Base-by-base conservation (phyloP, 306 rosid species). In the Lathyrus sativus region DNA sequence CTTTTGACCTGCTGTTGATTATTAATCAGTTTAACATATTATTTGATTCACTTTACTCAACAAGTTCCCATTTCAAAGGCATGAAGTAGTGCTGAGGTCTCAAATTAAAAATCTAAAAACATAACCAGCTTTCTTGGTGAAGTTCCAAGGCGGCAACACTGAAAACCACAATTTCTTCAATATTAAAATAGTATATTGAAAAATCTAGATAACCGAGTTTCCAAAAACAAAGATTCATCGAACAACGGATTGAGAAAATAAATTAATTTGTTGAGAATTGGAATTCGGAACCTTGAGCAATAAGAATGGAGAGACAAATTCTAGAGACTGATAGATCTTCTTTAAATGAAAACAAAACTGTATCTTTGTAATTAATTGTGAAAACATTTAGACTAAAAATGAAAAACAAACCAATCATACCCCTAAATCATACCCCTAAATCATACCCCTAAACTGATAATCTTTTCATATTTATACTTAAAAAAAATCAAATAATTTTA, bases 41-140 rank as follows among this genome's bases (percentile, higher is more conserved):
- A 38, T 19, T 54, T 72, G 79, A 41, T 73, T 68, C 66, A 17
- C 60, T 56, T 51, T 33, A 62, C 33, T 19, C 50, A 51, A 31
- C 62, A 17, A 61, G 37, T 44, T 29, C 46, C 69, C 61, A n/a
- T 49, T 31, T 31, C n/a, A 18, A 28, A 28, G 70, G 72, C 39
- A 11, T 65, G 11, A 60, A 37, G 26, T 15, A n/a, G 35, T 37
- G 14, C 24, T 13, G 17, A 58, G 26, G 7, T 43, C 57, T 65
- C 57, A 45, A 45, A 28, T 65, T n/a, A n/a, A 28, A 9, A 45
- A 26, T 29, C 18, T 24, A 66, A 60, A 50, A 67, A 45, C 50
- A 61, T 76, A 38, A 4, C 13, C 35, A 67, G 42, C 24, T 61
- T 70, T 51, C 17, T 18, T 28, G 72, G 6, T 48, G 62, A 71